Evolutionary conservation across 208 protist genomes (phyloP), one percentile per base, ranked within the genome.

Genomic region (Crithidia brevicula): DNA sequence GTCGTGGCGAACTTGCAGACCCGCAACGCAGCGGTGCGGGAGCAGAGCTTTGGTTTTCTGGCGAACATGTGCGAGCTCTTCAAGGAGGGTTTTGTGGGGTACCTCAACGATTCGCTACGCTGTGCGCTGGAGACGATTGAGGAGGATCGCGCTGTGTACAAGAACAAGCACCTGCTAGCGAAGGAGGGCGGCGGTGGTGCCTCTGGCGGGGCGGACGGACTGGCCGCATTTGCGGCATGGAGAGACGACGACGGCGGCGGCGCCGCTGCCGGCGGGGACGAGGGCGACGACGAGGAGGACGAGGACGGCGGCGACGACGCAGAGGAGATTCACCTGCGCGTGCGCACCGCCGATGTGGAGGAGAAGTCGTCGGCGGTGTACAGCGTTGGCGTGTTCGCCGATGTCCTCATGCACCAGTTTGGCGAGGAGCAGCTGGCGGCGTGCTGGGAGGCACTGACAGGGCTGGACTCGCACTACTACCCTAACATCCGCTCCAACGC

Each of bases 11-110:
- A 89, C 57, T 65, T 94, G 38, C 60, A 57, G 25, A 80, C 79
- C 10, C 75, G 78, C 34, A 64, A 80, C 59, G 77, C 86, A 11
- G 74, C 75, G 23, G 58, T 96, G 62, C 88, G 85, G 15, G 92
- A 95, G 78, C 77, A 94, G 59, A 87, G 79, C 59, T 96, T 96
- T 66, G 89, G 89, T 22, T 95, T 96, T 69, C 46, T 91, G 23
- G 75, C 83, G 22, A 95, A 95, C 62, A 79, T 94, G 50, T 94
- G 86, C 66, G 87, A 96, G 68, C 70, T 86, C 30, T 78, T 94
- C 28, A 51, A 65, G 31, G 81, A 67, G 15, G 86, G 81, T 53
- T 94, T 93, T 60, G 20, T 83, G 20, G 65, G 68, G 15, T 91
- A 85, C 61, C 77, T 96, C 20, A 77, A 82, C 54, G 86, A 95